These are phyloP conservation scores for Saccharomyces eubayanus DNA, from an alignment of 805 yeast genomes.

Conservation along the genomic window DNA sequence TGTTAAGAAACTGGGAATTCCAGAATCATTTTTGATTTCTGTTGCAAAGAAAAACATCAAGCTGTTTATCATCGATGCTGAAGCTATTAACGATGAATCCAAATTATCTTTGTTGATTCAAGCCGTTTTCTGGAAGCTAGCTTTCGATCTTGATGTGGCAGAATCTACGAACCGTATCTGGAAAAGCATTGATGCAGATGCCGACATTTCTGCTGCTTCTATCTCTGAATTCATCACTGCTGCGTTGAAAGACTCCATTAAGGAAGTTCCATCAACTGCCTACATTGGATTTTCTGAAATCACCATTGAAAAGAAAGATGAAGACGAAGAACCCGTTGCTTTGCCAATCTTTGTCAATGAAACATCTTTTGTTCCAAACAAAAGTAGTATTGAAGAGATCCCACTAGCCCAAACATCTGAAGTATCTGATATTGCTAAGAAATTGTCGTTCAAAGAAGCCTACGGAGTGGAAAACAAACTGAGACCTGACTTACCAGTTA, in stretches of 20 bases:
- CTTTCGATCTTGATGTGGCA: constrained; percentile 46
- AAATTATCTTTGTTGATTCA: constrained; percentile 64
- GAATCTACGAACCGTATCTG: constrained; percentile 50
- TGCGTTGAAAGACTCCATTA: constrained; percentile 39
- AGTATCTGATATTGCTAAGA: constrained; percentile 51
- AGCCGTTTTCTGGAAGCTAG: constrained; percentile 69
- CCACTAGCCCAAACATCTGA: constrained; percentile 33
- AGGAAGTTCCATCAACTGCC: constrained; percentile 31
- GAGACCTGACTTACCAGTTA: constrained; percentile 84
- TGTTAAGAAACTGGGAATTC: constrained; percentile 41
- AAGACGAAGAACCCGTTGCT: constrained; percentile 22
- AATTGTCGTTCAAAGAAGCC: constrained; percentile 75
- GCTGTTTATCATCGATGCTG: constrained; percentile 53
- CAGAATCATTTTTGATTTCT: constrained; percentile 43
- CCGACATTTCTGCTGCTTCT: constrained; percentile 69
- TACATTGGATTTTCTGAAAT: constrained; percentile 10
- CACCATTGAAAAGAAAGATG: constrained; percentile 31
- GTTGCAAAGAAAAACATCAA: constrained; percentile 46
- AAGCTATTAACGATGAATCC: constrained; percentile 58
- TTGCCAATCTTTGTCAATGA: constrained; percentile 52
- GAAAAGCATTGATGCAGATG: constrained; percentile 73
- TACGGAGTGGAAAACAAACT: constrained; percentile 47
- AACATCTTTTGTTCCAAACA: constrained; percentile 57
- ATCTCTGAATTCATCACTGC: constrained; percentile 57
- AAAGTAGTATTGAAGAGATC: constrained; percentile 37